Evolutionary conservation across 2,329 filamentous ascomycete genomes (phyloP).

Genomic region (Phialophora verrucosa): DNA sequence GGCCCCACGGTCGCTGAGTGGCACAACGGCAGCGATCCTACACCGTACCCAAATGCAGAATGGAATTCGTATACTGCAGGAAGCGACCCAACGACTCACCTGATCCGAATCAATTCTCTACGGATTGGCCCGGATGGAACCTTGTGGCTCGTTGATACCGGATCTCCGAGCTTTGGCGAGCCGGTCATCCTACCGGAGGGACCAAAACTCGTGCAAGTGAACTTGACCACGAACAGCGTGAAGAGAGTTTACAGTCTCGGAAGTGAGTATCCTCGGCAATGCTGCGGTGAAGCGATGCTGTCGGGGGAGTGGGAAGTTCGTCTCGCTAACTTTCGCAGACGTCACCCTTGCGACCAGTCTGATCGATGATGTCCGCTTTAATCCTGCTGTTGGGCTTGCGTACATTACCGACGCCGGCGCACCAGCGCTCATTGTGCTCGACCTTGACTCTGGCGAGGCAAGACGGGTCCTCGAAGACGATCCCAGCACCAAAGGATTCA

Average conservation of each 20-base stretch:
- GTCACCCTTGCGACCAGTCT: slow-evolving; percentile 39
- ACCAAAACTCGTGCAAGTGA: slow-evolving; percentile 46
- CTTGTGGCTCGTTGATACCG: slow-evolving; percentile 34
- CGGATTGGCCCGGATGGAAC: slow-evolving; percentile 34
- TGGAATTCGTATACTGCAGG: slow-evolving; percentile 28
- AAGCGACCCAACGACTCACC: slow-evolving; percentile 26
- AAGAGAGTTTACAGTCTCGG: slow-evolving; percentile 45
- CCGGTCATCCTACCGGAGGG: slow-evolving; percentile 30
- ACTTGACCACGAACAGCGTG: slow-evolving; percentile 45
- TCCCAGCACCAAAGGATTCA: slow-evolving; percentile 39
- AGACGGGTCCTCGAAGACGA: slow-evolving; percentile 42
- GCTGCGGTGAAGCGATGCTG: neutral
- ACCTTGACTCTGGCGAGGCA: slow-evolving; percentile 40
- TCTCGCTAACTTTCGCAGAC: slow-evolving; percentile 2
- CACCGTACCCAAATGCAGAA: slow-evolving; percentile 24
- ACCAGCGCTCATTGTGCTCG: slow-evolving; percentile 40
- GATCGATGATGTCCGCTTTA: slow-evolving; percentile 49
- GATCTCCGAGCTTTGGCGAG: slow-evolving; percentile 26
- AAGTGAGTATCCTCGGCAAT: slow-evolving; percentile 22
- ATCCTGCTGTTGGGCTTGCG: slow-evolving; percentile 35
- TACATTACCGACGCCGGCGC: slow-evolving; percentile 40
- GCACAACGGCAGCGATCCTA: slow-evolving; percentile 33
- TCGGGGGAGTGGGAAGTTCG: neutral
- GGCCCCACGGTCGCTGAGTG: slow-evolving; percentile 43
- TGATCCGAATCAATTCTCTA: slow-evolving; percentile 27